Evolutionary conservation across 192 early-diverging fungal species (phyloP).

Genomic region (Phycomyces nitens): DNA sequence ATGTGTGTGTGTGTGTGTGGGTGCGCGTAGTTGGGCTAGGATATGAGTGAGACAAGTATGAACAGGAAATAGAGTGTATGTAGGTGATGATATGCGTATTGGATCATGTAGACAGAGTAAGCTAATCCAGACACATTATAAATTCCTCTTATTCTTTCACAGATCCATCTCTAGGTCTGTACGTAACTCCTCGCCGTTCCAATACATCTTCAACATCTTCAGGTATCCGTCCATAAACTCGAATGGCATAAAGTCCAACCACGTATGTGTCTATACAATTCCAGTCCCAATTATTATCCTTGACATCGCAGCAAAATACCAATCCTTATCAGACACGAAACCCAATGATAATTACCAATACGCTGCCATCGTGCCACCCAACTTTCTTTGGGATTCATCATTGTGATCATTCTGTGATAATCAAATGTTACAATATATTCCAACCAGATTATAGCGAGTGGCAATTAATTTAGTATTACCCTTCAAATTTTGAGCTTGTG

Average conservation of each 20-base stretch:
- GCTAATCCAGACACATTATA: too few relatives aligned
- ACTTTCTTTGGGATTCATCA: slow-evolving; percentile 69
- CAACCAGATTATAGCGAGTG: not conserved
- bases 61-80: too few relatives aligned
- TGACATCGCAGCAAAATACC: not conserved
- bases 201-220: slow-evolving; percentile 73
- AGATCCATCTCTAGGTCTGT: slow-evolving; percentile 64
- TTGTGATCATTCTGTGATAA: slow-evolving; percentile 54
- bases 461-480: slow-evolving; percentile 33
- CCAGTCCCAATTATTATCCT: not conserved
- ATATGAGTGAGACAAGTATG: too few relatives aligned
- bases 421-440: not conserved
- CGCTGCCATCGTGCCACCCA: slow-evolving; percentile 78
- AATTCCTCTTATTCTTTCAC: slow-evolving; percentile 31
- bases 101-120: too few relatives aligned
- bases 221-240: slow-evolving; percentile 68
- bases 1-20: too few relatives aligned
- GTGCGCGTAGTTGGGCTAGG: too few relatives aligned
- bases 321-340: too few relatives aligned
- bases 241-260: slow-evolving; percentile 73
- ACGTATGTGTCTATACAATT: slow-evolving; percentile 49
- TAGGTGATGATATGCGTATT: too few relatives aligned
- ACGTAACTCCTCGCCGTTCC: slow-evolving; percentile 62
- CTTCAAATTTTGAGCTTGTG: slow-evolving; percentile 75
- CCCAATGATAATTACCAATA: slow-evolving; percentile 55